Evolutionary conservation across 2,329 filamentous ascomycete species (phyloP), one percentile per base, ranked within the genome.

Genomic region (Exophiala bonariae): DNA sequence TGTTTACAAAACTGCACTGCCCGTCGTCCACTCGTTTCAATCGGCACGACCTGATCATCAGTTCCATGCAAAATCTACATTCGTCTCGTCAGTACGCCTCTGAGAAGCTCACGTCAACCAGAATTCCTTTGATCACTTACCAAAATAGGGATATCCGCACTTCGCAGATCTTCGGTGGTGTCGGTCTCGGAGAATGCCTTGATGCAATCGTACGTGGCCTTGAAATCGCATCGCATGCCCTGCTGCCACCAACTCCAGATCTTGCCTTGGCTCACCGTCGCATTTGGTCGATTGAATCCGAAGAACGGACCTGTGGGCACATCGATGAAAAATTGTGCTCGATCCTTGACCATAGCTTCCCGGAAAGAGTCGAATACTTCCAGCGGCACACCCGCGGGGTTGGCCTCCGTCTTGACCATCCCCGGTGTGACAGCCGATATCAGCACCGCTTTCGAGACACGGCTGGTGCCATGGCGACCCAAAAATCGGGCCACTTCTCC

Each of bases 1-100:
- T 68, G 58, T 22, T 63, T 63, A 46, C 69, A 44, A 28, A 72
- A 54, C 55, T 68, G 65, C 7, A 63, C 55, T 5, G 62, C 57
- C 50, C 63, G 63, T 4, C 52, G n/a, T 2, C 62, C 67, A 34
- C 62, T 44, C 7, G 57, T 59, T 23, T 58, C 45, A 44, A 71
- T 62, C n/a, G 68, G 69, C 28, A 71, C 68, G 22, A 72, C 54
- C 50, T 72, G 69, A 49, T 72, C 69, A 55, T 69, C 69, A 31
- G 66, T 62, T 0, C 69, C 69, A 58, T 73, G 69, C 2, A 72
- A 54, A 2, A 50, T 26, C 23, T 26, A 26, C n/a, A n/a, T n/a
- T n/a, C n/a, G n/a, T n/a, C n/a, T n/a, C n/a, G n/a, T n/a, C n/a
- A n/a, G n/a, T n/a, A n/a, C n/a, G n/a, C n/a, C n/a, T n/a, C n/a